Evolutionary conservation across 2,329 filamentous ascomycete species (phyloP).

Genomic region (Clarireedia hainanense): DNA sequence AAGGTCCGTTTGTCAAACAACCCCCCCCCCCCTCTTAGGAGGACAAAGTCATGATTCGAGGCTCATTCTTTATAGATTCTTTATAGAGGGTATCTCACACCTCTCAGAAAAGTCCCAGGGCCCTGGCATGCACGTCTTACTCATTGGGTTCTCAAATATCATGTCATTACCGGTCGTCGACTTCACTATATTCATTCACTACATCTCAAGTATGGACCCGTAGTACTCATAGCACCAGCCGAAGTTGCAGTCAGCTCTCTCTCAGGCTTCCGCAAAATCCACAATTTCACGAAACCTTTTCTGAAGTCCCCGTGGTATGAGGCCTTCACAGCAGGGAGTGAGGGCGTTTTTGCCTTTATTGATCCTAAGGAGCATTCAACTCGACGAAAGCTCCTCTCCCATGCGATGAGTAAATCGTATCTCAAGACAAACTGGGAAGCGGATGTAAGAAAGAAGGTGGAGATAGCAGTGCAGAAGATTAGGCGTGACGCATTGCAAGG

Average conservation of each 20-base stretch:
- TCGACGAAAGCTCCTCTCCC: not conserved
- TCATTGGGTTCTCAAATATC: not conserved
- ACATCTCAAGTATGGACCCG: not conserved
- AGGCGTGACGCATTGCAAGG: constrained; percentile 34
- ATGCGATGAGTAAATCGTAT: not conserved
- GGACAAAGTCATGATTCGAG: too few relatives aligned
- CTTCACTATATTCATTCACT: not conserved
- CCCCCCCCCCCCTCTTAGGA: too few relatives aligned
- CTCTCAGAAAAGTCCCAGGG: not conserved
- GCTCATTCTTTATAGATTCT: not conserved
- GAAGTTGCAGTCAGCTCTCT: not conserved
- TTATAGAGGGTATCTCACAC: not conserved
- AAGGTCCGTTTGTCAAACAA: too few relatives aligned
- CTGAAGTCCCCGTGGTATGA: not conserved
- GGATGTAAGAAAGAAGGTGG: constrained; percentile 23
- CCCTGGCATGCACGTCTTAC: not conserved
- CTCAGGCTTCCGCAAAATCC: not conserved
- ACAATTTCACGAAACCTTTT: not conserved
- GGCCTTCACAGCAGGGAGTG: rapidly evolving
- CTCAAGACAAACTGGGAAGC: not conserved
- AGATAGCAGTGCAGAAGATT: constrained; percentile 37
- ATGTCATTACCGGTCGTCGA: not conserved
- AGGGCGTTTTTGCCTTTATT: not conserved
- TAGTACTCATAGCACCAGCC: not conserved
- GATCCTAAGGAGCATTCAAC: not conserved